phyloP scores from a whole-genome alignment of 345 rosid species.

The Eucalyptus polybractea region DNA sequence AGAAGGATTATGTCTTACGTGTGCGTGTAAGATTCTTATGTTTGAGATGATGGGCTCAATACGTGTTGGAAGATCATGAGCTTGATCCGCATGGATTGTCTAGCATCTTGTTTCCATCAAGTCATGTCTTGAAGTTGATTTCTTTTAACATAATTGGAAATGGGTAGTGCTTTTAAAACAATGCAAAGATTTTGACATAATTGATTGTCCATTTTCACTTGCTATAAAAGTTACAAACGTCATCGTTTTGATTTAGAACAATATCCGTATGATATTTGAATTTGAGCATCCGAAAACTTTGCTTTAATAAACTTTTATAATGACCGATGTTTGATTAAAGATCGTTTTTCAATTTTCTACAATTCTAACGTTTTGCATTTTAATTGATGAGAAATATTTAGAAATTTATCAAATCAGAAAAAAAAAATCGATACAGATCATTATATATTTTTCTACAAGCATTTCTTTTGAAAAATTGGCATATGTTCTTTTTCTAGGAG shows the following conservation, averaged over 20 bases:
- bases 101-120: fast-evolving
- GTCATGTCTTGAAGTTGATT: not conserved
- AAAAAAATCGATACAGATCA: not conserved
- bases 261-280: fast-evolving
- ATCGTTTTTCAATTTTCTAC: not conserved
- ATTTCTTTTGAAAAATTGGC: not conserved
- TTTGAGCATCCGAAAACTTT: not conserved
- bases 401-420: not conserved
- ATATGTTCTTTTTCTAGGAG: not conserved
- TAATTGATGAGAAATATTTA: not conserved
- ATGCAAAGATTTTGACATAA: not conserved
- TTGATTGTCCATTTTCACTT: not conserved
- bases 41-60: not conserved
- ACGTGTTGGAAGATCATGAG: not conserved
- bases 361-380: not conserved
- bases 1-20: not conserved
- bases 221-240: fast-evolving
- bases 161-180: fast-evolving
- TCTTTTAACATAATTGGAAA: not conserved
- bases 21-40: not conserved
- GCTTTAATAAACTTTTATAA: no score
- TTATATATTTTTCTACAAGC: not conserved
- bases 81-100: not conserved
- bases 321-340: not conserved
- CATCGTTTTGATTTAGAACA: not conserved